A percentile compares a stretch with the other conserved stretches of the same genome.
Conservation (phyloP, 805 yeast species). For the Candida insectalens region DNA sequence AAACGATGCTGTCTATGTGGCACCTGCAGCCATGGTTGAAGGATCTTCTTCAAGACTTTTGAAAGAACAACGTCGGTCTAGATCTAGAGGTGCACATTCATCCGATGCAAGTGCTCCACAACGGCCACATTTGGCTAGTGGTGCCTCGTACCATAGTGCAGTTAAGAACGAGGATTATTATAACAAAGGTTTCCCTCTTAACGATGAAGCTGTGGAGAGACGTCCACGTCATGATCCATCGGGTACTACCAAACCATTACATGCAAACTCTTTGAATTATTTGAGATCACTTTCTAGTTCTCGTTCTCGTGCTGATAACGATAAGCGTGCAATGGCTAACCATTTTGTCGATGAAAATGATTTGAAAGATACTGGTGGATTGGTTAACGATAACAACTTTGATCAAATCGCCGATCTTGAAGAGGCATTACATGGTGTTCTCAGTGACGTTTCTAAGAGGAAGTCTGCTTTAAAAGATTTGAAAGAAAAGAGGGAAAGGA, state of each 20-base stretch:
- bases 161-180: constrained; percentile 30
- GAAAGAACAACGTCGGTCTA: constrained; percentile 13
- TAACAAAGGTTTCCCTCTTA: constrained; percentile 23
- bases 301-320: constrained; percentile 39
- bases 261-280: constrained; percentile 38
- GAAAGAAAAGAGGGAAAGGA: not conserved
- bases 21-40: constrained; percentile 37
- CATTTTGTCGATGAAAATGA: constrained; percentile 25
- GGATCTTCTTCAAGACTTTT: constrained; percentile 27
- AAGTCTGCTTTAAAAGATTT: not conserved
- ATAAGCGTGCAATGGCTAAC: constrained; percentile 22
- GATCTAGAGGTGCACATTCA: constrained; percentile 7
- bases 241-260: constrained; percentile 19
- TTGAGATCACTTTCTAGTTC: constrained; percentile 60
- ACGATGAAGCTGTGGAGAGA: constrained; percentile 23
- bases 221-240: constrained; percentile 26
- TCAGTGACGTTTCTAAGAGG: constrained; percentile 21
- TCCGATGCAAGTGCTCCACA: constrained; percentile 10
- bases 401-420: constrained; percentile 38
- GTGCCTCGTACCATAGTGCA: constrained; percentile 64
- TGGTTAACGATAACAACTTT: constrained; percentile 39
- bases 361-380: constrained; percentile 47
- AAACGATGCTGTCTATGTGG: constrained; percentile 27
- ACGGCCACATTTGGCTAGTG: constrained; percentile 64
- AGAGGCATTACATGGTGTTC: constrained; percentile 38